These are phyloP conservation scores for Persicaria tinctoria DNA, from an alignment of 148 eudicot species.

Conservation along the genomic window DNA sequence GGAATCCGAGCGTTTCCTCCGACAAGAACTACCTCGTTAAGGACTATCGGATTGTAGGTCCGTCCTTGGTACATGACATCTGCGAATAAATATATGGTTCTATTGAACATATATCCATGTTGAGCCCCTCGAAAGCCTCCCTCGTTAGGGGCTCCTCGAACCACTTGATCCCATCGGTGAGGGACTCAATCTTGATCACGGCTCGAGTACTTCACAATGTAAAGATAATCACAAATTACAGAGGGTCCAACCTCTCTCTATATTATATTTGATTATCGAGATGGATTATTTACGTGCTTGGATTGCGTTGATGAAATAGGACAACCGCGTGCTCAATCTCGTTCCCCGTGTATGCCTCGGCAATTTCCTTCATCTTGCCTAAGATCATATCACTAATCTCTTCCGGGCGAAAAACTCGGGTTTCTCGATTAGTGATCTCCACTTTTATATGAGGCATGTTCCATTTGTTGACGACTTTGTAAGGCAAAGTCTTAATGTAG, in stretches of 20 bases:
- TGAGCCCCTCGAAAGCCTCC: slow-evolving; percentile 3
- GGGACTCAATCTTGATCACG: not conserved
- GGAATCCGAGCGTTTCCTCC: not conserved
- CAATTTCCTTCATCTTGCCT: slow-evolving; percentile 11
- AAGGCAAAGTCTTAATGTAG: slow-evolving; percentile 6
- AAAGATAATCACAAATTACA: no score
- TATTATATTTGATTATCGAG: no score
- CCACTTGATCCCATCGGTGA: not conserved
- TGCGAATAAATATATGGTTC: not conserved
- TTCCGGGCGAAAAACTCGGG: not conserved
- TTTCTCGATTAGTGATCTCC: not conserved
- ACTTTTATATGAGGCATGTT: slow-evolving; percentile 1
- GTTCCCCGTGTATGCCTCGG: slow-evolving; percentile 1
- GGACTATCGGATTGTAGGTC: not conserved
- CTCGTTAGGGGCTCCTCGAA: not conserved
- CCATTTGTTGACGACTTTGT: not conserved
- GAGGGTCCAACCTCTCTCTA: no score
- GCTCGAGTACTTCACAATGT: not conserved
- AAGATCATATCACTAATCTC: not conserved
- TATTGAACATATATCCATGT: slow-evolving; percentile 6
- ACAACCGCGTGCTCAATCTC: not conserved
- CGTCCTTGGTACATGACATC: not conserved
- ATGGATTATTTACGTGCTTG: not conserved
- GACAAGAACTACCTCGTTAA: not conserved
- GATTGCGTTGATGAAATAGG: not conserved